Evolutionary conservation across 1,284 basidiomycete species (phyloP), one percentile per base, ranked within the genome.

Genomic region (Somion occarium): DNA sequence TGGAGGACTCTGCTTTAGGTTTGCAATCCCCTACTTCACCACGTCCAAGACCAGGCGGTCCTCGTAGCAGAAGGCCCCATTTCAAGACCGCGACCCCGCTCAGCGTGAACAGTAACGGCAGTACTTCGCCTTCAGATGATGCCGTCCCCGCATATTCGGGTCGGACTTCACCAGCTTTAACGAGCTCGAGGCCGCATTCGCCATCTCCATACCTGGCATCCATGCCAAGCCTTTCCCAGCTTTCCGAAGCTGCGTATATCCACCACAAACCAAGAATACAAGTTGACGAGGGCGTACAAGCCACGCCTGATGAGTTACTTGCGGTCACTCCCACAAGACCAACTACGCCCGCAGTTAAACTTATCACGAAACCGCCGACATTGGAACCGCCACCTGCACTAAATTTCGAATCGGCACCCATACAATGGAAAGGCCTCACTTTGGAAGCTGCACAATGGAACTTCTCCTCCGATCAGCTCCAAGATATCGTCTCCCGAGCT

Each of bases 381-480:
- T 68, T 83, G 24, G 64, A 71, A 0, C 70, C 74, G 0, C 74
- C 77, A 0, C 74, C 76, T 3, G 51, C 68, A n/a, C 61, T 83
- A 58, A 73, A 71, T 43, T 85, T 87, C 60, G 81, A 81, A n/a
- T 66, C 73, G 2, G 61, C 65, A 0, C 74, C 79, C 19, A 71
- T 88, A 19, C 69, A 73, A 37, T 88, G 80, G 79, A 84, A 83
- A 51, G 79, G 78, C 1, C 69, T 90, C 51, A 78, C 85, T 0
- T 69, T 88, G 38, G 85, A 89, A 53, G 83, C 83, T 0, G 88
- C 88, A 3, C 73, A 88, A 54, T 88, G 87, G 88, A 85, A 83
- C 1, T 76, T 89, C 51, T 76, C 78, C 24, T 86, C 83, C 0
- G 56, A 69, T 24, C 83, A 91, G 59, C 75, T 91, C 37, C 88